Conservation (phyloP, 2,329 filamentous ascomycete species). For the Ampelomyces quisqualis region DNA sequence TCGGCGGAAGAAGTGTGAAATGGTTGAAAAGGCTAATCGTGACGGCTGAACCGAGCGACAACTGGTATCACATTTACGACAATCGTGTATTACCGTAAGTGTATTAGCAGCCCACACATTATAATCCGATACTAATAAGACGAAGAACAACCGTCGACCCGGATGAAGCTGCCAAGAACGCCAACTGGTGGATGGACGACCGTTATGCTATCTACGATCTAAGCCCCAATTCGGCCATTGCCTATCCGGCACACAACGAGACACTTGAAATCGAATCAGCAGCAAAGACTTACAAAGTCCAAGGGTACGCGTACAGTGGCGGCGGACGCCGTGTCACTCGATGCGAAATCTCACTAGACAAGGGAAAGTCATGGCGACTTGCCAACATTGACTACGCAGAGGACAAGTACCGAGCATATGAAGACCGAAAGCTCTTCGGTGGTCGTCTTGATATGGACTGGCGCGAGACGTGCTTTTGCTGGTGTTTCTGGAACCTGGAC, state of each 20-base stretch:
- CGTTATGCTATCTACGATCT: conserved; percentile 92
- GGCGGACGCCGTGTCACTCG: conserved; percentile 81
- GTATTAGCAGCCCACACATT: too few relatives aligned
- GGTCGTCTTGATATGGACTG: conserved; percentile 77
- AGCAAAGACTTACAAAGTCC: conserved; percentile 61
- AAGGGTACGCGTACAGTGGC: conserved; percentile 85
- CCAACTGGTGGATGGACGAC: conserved; percentile 82
- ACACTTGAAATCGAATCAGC: conserved; percentile 54
- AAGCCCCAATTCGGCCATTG: conserved; percentile 80
- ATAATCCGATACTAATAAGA: conserved; percentile 3
- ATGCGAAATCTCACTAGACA: conserved; percentile 80
- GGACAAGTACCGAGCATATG: conserved; percentile 71
- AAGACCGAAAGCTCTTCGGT: conserved; percentile 69
- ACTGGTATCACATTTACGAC: conserved; percentile 95
- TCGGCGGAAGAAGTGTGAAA: conserved; percentile 89
- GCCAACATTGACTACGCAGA: conserved; percentile 80
- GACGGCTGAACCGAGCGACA: conserved; percentile 77
- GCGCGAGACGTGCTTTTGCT: conserved; percentile 82
- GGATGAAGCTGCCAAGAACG: conserved; percentile 72
- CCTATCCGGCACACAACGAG: conserved; percentile 78
- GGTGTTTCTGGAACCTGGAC: conserved; percentile 85
- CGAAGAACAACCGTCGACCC: conserved; percentile 73
- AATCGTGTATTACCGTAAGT: conserved; percentile 76
- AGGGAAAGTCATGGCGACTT: conserved; percentile 76
- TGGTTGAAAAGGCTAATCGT: conserved; percentile 83